A percentile compares a stretch with the other conserved stretches of the same genome.
Conservation (phyloP, 257 asterid species). For the Anisodus acutangulus region DNA sequence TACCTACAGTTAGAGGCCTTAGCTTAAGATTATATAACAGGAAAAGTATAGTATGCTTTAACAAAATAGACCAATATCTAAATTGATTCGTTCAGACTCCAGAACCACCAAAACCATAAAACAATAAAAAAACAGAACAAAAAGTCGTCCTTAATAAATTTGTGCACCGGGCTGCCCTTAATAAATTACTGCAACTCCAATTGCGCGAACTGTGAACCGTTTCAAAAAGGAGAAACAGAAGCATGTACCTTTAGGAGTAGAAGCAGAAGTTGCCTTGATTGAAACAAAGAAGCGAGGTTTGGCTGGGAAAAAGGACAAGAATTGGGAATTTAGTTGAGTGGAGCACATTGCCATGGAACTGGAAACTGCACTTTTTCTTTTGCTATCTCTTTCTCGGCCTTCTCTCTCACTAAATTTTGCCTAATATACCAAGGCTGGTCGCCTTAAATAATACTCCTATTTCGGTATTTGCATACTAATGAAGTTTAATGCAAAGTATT, state of each 20-base stretch:
- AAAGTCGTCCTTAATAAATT: background rate
- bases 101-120: background rate
- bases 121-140: background rate
- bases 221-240: background rate
- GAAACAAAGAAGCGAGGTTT: conserved; percentile 46
- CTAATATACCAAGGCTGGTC: background rate
- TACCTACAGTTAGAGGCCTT: background rate
- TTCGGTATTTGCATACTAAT: too few species aligned
- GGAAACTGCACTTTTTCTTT: conserved; percentile 32
- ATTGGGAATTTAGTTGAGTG: conserved; percentile 22
- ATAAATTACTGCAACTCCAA: too few species aligned
- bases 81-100: background rate
- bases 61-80: background rate
- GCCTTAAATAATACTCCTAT: too few species aligned
- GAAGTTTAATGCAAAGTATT: too few species aligned
- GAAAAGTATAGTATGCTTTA: background rate
- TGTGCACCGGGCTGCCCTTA: too few species aligned
- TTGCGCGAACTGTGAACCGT: background rate
- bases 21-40: background rate
- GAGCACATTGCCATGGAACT: conserved; percentile 58
- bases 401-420: background rate
- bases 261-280: conserved; percentile 47
- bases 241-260: conserved; percentile 54
- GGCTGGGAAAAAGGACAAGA: conserved; percentile 43
- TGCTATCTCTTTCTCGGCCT: background rate